Percentiles rank a stretch among this genome's conserved stretches.
phyloP scores from a whole-genome alignment of 352 stramenopile genomes.

The Globisporangium parvum region DNA sequence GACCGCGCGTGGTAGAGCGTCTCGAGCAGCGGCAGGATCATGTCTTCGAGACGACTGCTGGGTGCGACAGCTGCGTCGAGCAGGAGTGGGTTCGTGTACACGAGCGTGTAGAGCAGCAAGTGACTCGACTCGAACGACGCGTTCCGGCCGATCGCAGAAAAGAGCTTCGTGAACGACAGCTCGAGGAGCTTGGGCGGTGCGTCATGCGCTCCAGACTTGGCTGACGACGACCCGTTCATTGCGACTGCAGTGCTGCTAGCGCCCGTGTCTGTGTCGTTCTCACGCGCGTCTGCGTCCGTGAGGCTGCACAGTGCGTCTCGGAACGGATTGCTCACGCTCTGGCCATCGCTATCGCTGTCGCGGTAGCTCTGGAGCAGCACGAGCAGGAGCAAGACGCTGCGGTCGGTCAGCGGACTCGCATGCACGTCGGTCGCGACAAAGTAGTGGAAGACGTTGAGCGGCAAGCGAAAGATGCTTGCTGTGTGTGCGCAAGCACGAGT shows the following conservation, averaged over 20 bases:
- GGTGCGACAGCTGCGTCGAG: slow-evolving; percentile 36
- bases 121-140: slow-evolving; percentile 61
- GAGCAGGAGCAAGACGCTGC: slow-evolving; percentile 58
- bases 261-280: slow-evolving; percentile 1
- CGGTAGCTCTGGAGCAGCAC: slow-evolving; percentile 66
- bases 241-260: slow-evolving; percentile 18
- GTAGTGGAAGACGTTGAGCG: slow-evolving; percentile 57
- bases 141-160: slow-evolving; percentile 40
- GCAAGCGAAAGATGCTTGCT: slow-evolving; percentile 65
- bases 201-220: slow-evolving; percentile 5
- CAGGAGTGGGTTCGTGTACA: slow-evolving; percentile 62
- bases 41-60: slow-evolving; percentile 28
- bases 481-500: background rate
- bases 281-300: slow-evolving; percentile 20
- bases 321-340: slow-evolving; percentile 47
- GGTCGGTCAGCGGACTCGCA: slow-evolving; percentile 55
- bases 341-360: slow-evolving; percentile 20
- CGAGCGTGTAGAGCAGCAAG: slow-evolving; percentile 65
- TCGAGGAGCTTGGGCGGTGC: slow-evolving; percentile 19
- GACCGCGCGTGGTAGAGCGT: slow-evolving; percentile 63
- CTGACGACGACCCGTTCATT: background rate
- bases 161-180: slow-evolving; percentile 47
- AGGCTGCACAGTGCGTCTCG: slow-evolving; percentile 44
- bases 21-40: slow-evolving; percentile 65
- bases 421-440: slow-evolving; percentile 50